These are phyloP conservation scores for Rachicladosporium sp. DNA, from an alignment of 2,329 filamentous ascomycete species.

Conservation along the genomic window DNA sequence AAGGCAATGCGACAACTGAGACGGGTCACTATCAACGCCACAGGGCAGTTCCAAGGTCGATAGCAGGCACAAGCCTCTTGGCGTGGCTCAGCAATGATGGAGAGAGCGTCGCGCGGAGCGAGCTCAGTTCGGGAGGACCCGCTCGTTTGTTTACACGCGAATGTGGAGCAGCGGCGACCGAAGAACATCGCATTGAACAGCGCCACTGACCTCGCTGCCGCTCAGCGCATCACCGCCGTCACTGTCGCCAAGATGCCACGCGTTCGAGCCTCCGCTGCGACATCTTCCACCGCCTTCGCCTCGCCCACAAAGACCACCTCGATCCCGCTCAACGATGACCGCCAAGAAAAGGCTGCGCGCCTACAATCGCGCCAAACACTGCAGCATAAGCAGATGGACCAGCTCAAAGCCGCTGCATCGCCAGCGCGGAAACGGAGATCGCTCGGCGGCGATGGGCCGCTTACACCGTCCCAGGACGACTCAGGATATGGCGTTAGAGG, in stretches of 20 bases:
- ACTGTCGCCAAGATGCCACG: constrained; percentile 19
- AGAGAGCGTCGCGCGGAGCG: no score
- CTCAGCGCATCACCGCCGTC: background rate
- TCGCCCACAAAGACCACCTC: constrained; percentile 44
- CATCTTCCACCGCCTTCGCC: constrained; percentile 38
- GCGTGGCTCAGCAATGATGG: no score
- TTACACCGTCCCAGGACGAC: constrained; percentile 42
- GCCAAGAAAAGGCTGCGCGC: constrained; percentile 77
- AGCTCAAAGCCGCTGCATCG: constrained; percentile 71
- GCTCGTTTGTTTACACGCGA: no score
- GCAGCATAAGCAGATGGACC: constrained; percentile 83
- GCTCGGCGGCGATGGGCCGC: constrained; percentile 31
- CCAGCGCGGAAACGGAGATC: constrained; percentile 44
- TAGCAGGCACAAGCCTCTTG: no score
- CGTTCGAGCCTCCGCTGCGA: constrained; percentile 33
- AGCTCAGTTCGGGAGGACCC: no score
- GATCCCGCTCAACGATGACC: constrained; percentile 94
- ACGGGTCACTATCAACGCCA: no score
- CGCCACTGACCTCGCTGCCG: no score
- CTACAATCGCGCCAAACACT: constrained; percentile 77
- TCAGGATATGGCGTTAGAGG: constrained; percentile 52
- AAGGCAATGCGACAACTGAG: no score
- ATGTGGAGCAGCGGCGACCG: no score
- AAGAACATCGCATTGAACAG: no score
- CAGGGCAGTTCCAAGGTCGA: no score